Conservation (phyloP, 2,329 filamentous ascomycete genomes). For the Zarea fungicola region DNA sequence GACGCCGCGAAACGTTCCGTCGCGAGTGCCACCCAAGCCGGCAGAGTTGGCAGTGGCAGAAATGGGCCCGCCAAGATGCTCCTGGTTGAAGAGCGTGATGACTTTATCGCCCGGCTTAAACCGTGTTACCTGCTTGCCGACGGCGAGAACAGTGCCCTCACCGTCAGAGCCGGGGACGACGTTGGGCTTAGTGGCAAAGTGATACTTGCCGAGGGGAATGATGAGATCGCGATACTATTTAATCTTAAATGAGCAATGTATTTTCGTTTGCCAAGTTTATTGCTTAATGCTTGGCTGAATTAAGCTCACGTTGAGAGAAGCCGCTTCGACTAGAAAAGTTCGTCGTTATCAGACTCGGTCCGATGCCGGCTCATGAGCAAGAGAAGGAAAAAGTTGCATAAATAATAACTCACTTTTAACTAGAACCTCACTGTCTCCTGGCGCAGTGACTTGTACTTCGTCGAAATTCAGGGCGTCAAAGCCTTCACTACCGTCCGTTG, state of each 20-base stretch:
- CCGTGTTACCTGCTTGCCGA: conserved; percentile 43
- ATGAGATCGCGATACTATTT: conserved; percentile 45
- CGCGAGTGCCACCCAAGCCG: conserved; percentile 62
- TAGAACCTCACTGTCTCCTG: conserved; percentile 67
- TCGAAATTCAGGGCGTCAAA: conserved; percentile 57
- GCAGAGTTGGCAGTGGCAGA: conserved; percentile 33
- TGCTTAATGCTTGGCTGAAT: too few species aligned
- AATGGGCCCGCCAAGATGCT: conserved; percentile 42
- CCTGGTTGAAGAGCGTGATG: conserved; percentile 57
- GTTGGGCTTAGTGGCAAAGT: conserved; percentile 36
- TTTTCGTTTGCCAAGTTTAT: too few species aligned
- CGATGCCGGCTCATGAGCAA: too few species aligned
- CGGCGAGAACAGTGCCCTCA: conserved; percentile 47
- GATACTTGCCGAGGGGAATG: conserved; percentile 44
- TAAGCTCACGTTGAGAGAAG: conserved; percentile 41
- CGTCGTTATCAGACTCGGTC: neutral
- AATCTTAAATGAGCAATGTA: neutral
- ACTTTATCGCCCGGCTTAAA: conserved; percentile 51
- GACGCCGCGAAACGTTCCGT: conserved; percentile 65
- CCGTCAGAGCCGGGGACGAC: conserved; percentile 49
- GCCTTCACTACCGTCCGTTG: conserved; percentile 31
- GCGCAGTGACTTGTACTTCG: conserved; percentile 51
- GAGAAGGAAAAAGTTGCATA: too few species aligned
- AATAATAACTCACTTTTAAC: conserved; percentile 48
- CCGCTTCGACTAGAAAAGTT: conserved; percentile 36